Evolutionary conservation across 2,329 filamentous ascomycete genomes (phyloP), one percentile per base, ranked within the genome.

Genomic region (Phaeosphaeriaceae sp.): DNA sequence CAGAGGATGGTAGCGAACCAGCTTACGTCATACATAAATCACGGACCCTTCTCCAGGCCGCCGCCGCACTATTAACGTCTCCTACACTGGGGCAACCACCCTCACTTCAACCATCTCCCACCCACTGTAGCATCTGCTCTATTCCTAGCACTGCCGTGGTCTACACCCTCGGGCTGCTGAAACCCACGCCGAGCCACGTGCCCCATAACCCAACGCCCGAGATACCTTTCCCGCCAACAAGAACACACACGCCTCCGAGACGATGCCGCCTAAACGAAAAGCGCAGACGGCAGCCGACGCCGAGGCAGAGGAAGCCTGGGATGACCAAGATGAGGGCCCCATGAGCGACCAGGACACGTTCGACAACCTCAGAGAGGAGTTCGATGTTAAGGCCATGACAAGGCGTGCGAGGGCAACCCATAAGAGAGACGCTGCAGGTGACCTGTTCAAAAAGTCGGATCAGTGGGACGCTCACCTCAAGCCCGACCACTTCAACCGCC

Each of bases 381-480:
- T 76, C 40, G 72, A 75, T 52, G 69, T 76, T n/a, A 70, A 70
- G 53, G 72, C 72, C 24, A 71, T 73, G 70, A 68, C 65, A 31
- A 74, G 74, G 62, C 62, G 67, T 36, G 70, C 68, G 20, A 67
- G 70, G 19, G 65, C 67, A 40, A 47, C 57, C 9, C 68, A 58
- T 19, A 57, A 61, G 40, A 64, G 60, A 53, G 86, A 89, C 62
- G 81, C 85, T 10, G 83, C 86, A 48, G 87, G 85, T 54, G 79
- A 79, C 57, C 70, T 84, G 25, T 85, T 84, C 74, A 85, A 83
- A 48, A 84, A 86, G 66, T 86, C 86, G 63, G 93, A 99, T 78
- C 95, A 95, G 76, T 93, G 91, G 49, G 90, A 90, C 65, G 84
- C 97, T 40, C 83, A 87, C 40, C 82, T 97, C 65, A 98, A 97